phyloP scores from a whole-genome alignment of 345 rosid genomes.

The Dovyalis caffra region DNA sequence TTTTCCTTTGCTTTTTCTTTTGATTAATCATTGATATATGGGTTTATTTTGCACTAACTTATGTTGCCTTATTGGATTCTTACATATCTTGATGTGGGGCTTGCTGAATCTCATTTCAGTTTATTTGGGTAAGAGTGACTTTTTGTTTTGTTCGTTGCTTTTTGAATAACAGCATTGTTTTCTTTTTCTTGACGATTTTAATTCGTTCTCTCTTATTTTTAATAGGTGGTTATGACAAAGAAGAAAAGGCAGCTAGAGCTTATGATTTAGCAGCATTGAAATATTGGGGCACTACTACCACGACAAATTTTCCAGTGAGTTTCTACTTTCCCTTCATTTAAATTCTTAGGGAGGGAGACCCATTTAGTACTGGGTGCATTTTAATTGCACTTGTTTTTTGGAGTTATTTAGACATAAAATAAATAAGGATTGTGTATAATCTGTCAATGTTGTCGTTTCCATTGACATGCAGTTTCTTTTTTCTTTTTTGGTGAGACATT shows the following conservation, averaged over 20 bases:
- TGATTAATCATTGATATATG: background rate
- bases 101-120: slow-evolving; percentile 20
- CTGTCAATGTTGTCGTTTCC: slow-evolving; percentile 10
- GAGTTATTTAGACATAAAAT: too few species aligned
- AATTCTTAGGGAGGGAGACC: background rate
- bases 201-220: background rate
- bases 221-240: slow-evolving; percentile 32
- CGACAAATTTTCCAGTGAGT: slow-evolving; percentile 31
- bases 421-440: background rate
- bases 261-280: slow-evolving; percentile 35
- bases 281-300: slow-evolving; percentile 34
- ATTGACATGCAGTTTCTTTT: slow-evolving; percentile 9
- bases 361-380: background rate
- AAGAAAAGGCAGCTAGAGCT: slow-evolving; percentile 35
- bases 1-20: background rate
- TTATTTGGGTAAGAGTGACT: slow-evolving; percentile 26
- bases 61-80: slow-evolving; percentile 15
- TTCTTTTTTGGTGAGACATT: background rate
- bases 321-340: slow-evolving; percentile 4
- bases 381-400: background rate
- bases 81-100: slow-evolving; percentile 23
- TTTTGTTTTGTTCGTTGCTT: background rate
- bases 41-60: slow-evolving; percentile 16
- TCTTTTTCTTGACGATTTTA: background rate
- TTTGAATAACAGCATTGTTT: background rate